Evolutionary conservation across 78 protist species (phyloP).

Genomic region (Pigoraptor vietnamica): DNA sequence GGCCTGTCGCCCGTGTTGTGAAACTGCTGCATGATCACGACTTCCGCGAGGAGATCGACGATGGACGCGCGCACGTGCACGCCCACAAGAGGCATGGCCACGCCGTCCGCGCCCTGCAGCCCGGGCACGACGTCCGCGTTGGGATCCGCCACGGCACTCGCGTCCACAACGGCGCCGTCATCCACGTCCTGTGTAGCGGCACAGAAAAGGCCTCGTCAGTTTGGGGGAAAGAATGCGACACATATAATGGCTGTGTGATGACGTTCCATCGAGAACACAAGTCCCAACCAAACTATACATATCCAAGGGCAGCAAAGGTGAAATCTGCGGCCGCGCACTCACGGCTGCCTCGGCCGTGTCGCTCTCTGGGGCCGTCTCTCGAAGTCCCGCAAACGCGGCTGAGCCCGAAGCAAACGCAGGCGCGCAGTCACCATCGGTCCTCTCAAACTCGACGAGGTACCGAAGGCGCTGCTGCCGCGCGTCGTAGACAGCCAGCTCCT

Average conservation of each 20-base stretch:
- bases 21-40: slow-evolving; percentile 50
- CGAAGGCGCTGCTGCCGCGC: background rate
- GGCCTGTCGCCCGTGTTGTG: slow-evolving; percentile 21
- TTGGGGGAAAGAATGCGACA: background rate
- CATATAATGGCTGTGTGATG: background rate
- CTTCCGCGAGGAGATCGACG: slow-evolving; percentile 47
- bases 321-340: too few relatives aligned
- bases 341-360: too few relatives aligned
- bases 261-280: background rate
- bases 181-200: background rate
- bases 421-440: too few relatives aligned
- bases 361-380: too few relatives aligned
- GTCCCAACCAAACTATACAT: background rate
- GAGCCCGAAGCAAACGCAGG: background rate
- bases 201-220: background rate
- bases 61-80: slow-evolving; percentile 18
- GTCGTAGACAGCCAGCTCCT: slow-evolving; percentile 15
- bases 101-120: background rate
- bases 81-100: background rate
- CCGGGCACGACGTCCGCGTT: background rate
- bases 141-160: background rate
- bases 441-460: slow-evolving; percentile 6
- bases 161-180: background rate
- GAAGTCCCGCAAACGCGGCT: background rate
- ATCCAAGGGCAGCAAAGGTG: too few relatives aligned